phyloP scores from a whole-genome alignment of 2,329 filamentous ascomycete genomes.

The Chrysoporthe deuterocubensis region DNA sequence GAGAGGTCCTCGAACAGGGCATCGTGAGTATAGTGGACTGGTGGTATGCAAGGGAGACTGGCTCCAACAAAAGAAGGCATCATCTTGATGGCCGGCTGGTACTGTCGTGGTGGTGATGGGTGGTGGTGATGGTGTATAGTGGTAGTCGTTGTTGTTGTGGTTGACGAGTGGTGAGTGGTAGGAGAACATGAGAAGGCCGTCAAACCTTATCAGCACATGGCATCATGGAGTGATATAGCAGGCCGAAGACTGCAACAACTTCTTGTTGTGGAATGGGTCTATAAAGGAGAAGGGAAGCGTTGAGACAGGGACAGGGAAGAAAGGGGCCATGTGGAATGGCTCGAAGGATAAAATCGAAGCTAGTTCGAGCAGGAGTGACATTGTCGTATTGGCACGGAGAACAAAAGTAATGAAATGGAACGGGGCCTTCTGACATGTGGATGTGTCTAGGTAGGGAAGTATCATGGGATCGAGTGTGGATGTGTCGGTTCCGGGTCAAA shows the following conservation, averaged over 20 bases:
- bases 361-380: slow-evolving; percentile 33
- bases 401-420: slow-evolving; percentile 35
- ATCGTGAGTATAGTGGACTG: slow-evolving; percentile 44
- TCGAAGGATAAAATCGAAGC: slow-evolving; percentile 36
- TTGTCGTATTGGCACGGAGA: slow-evolving; percentile 39
- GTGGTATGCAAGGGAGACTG: slow-evolving; percentile 37
- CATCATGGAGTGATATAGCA: slow-evolving; percentile 26
- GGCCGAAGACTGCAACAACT: slow-evolving; percentile 27
- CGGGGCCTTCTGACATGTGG: slow-evolving; percentile 40
- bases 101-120: slow-evolving; percentile 1
- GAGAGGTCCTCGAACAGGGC: slow-evolving; percentile 55
- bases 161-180: slow-evolving; percentile 3
- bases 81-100: slow-evolving; percentile 23
- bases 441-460: slow-evolving; percentile 32
- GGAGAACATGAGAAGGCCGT: slow-evolving; percentile 17
- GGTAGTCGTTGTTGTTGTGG: slow-evolving; percentile 11
- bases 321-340: slow-evolving; percentile 30
- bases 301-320: slow-evolving; percentile 31
- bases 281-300: slow-evolving; percentile 29
- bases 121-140: slow-evolving; percentile 10
- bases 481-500: slow-evolving; percentile 37
- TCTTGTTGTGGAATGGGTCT: slow-evolving; percentile 30
- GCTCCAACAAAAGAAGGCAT: slow-evolving; percentile 43
- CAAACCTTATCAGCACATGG: slow-evolving; percentile 26
- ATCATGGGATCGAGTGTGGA: slow-evolving; percentile 31